A percentile compares a stretch with the other conserved stretches of the same genome.
Conservation (phyloP, 768 basidiomycete genomes). For the Lentinula guzmanii region DNA sequence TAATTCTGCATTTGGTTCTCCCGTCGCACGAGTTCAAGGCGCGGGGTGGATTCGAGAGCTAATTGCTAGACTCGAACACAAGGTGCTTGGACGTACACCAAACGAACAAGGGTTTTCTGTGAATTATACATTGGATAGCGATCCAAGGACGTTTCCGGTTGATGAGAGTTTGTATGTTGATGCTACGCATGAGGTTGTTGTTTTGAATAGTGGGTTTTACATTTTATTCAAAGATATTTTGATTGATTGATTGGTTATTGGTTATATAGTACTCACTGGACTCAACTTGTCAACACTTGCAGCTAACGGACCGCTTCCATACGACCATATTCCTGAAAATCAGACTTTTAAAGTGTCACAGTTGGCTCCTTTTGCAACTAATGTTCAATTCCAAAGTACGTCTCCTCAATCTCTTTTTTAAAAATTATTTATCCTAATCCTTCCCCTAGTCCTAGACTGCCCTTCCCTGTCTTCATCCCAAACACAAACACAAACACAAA, state of each 20-base stretch:
- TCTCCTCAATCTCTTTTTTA: conserved; percentile 4
- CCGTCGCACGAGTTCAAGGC: conserved; percentile 70
- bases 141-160: conserved; percentile 63
- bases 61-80: conserved; percentile 75
- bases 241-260: background rate
- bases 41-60: conserved; percentile 82
- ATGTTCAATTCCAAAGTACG: conserved; percentile 83
- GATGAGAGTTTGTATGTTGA: conserved; percentile 76
- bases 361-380: conserved; percentile 83
- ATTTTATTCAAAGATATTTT: background rate
- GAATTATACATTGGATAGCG: conserved; percentile 75
- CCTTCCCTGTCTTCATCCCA: conserved; percentile 23
- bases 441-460: conserved; percentile 55
- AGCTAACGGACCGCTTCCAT: conserved; percentile 65
- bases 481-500: conserved; percentile 28
- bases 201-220: conserved; percentile 60
- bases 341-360: conserved; percentile 70
- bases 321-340: conserved; percentile 60
- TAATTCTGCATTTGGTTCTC: conserved; percentile 75
- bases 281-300: conserved; percentile 78
- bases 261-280: conserved; percentile 66
- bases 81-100: conserved; percentile 41
- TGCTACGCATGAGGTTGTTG: conserved; percentile 88
- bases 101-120: conserved; percentile 68
- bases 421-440: conserved; percentile 11